phyloP scores from a whole-genome alignment of 176 grass and related monocot species.

The Musa acuminata region DNA sequence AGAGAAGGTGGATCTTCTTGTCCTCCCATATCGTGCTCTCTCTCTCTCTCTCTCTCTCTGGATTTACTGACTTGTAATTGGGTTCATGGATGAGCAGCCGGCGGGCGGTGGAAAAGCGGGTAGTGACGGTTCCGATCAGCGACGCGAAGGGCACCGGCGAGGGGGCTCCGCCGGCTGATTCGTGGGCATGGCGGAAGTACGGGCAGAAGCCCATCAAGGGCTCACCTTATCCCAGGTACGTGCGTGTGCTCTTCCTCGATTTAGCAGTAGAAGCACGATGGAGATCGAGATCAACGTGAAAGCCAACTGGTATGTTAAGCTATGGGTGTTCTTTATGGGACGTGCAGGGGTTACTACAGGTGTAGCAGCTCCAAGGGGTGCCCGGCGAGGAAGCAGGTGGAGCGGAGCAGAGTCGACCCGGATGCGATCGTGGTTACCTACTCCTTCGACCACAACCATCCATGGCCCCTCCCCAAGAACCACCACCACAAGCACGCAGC shows the following conservation, averaged over 20 bases:
- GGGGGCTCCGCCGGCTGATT: slow-evolving; percentile 89
- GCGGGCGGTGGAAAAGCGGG: slow-evolving; percentile 86
- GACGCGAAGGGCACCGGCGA: slow-evolving; percentile 42
- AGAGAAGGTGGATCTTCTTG: slow-evolving; percentile 48
- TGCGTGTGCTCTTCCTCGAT: neutral
- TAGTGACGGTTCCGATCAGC: slow-evolving; percentile 65
- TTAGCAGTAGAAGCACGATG: neutral
- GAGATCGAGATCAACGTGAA: neutral
- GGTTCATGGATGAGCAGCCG: slow-evolving; percentile 34
- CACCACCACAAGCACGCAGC: slow-evolving; percentile 34
- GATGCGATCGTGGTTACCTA: slow-evolving; percentile 18
- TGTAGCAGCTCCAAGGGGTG: slow-evolving; percentile 30
- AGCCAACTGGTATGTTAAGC: too few relatives aligned
- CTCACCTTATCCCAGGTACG: slow-evolving; percentile 87
- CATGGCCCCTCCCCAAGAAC: slow-evolving; percentile 19
- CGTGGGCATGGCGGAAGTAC: slow-evolving; percentile 98
- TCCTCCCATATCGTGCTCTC: neutral
- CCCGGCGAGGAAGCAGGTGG: slow-evolving; percentile 29
- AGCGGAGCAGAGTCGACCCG: slow-evolving; percentile 17
- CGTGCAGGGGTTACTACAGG: slow-evolving; percentile 25
- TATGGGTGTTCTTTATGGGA: neutral
- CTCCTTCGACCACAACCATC: slow-evolving; percentile 27
- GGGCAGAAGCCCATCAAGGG: slow-evolving; percentile 99
- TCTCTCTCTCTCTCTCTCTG: neutral
- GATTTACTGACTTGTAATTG: neutral